Percentiles rank a stretch among this genome's conserved stretches.
These are phyloP conservation scores for Sporothrix phasma DNA, from an alignment of 2,329 filamentous ascomycete genomes.

Conservation along the genomic window DNA sequence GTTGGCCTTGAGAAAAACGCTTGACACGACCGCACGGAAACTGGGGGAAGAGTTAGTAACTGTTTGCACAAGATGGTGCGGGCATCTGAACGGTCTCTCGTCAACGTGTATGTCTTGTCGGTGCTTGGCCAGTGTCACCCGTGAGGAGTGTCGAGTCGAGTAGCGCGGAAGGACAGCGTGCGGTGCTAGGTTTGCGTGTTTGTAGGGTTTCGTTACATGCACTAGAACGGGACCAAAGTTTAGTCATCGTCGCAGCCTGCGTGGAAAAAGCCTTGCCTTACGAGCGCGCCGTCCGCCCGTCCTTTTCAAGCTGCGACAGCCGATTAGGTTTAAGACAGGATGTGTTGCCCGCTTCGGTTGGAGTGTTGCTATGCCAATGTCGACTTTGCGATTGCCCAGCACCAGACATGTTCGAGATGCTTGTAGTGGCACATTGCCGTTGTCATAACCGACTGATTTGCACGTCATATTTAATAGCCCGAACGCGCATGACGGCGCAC, in stretches of 20 bases:
- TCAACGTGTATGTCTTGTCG: not conserved
- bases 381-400: no score
- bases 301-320: not conserved
- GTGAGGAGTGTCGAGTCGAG: not conserved
- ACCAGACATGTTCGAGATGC: no score
- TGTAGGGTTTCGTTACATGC: no score
- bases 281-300: no score
- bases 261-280: not conserved
- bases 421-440: not conserved
- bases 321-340: not conserved
- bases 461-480: not conserved
- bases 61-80: not conserved
- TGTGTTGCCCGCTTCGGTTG: not conserved
- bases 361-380: not conserved
- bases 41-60: slow-evolving; percentile 37
- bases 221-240: no score
- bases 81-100: not conserved
- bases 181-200: no score
- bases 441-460: not conserved
- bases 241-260: no score
- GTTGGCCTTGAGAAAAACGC: slow-evolving; percentile 98
- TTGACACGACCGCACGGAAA: slow-evolving; percentile 99
- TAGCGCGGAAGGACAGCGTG: no score
- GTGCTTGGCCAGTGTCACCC: not conserved
- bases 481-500: not conserved